Conservation (phyloP, 805 yeast genomes). For the Wickerhamiella dianesei region DNA sequence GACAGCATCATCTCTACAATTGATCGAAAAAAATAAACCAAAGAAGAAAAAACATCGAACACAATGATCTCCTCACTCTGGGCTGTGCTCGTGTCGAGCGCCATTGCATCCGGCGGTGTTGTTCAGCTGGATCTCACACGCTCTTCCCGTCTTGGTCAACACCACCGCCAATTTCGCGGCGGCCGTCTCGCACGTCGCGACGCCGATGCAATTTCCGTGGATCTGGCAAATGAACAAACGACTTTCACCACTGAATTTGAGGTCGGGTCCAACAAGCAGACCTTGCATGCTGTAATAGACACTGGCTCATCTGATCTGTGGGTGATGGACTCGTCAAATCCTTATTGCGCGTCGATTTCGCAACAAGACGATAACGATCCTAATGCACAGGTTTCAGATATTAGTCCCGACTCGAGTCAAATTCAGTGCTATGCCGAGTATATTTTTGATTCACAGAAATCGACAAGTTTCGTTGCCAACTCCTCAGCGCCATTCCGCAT, state of each 20-base stretch:
- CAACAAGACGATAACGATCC: neutral
- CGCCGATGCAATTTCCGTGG: neutral
- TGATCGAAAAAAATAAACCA: too few species aligned
- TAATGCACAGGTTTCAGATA: neutral
- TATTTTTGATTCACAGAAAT: slow-evolving; percentile 17
- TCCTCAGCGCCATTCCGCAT: slow-evolving; percentile 17
- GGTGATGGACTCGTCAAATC: slow-evolving; percentile 26
- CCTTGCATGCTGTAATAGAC: neutral
- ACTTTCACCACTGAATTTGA: neutral
- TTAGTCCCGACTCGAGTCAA: slow-evolving; percentile 1
- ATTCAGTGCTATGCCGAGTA: slow-evolving; percentile 18
- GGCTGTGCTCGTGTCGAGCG: neutral
- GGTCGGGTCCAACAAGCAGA: neutral
- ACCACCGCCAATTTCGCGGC: neutral
- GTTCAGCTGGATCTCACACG: neutral
- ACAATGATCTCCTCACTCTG: neutral
- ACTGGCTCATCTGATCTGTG: slow-evolving; percentile 63
- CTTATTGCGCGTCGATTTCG: slow-evolving; percentile 5
- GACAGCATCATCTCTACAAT: too few species aligned
- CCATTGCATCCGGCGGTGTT: neutral
- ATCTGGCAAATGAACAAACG: neutral
- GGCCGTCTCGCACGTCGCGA: neutral
- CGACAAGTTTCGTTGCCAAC: slow-evolving; percentile 16
- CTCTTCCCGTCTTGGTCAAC: too few species aligned
- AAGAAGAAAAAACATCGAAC: too few species aligned